These are phyloP conservation scores for Opeltia flavorubescens DNA, from an alignment of 495 filamentous ascomycete species.

Conservation along the genomic window DNA sequence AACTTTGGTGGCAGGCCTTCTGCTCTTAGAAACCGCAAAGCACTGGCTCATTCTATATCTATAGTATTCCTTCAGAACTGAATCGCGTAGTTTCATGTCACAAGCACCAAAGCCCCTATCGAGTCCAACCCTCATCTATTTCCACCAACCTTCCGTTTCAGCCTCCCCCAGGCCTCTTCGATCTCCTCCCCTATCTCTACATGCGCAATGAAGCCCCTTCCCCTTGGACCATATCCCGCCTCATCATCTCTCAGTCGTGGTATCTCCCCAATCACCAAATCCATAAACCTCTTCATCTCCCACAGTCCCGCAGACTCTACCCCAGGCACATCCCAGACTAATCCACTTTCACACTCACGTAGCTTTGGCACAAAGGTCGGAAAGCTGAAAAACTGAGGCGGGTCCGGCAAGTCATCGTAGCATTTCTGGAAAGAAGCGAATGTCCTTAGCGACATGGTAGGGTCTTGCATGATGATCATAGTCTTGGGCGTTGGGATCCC, in stretches of 20 bases:
- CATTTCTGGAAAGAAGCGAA: constrained; percentile 22
- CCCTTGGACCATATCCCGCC: constrained; percentile 23
- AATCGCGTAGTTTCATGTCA: too few species aligned
- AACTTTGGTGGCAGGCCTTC: too few species aligned
- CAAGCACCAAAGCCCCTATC: too few species aligned
- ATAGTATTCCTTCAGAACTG: too few species aligned
- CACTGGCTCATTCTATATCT: too few species aligned
- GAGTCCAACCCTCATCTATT: too few species aligned
- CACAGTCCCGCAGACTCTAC: constrained; percentile 11
- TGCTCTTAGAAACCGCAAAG: too few species aligned
- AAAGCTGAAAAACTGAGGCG: constrained; percentile 17
- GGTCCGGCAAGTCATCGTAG: constrained; percentile 10
- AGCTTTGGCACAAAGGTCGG: constrained; percentile 4
- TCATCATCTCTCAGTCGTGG: constrained; percentile 24
- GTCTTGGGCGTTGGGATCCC: constrained; percentile 10
- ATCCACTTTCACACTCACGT: not conserved
- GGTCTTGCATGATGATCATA: constrained; percentile 24
- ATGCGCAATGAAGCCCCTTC: constrained; percentile 24
- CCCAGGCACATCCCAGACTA: constrained; percentile 9
- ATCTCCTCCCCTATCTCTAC: constrained; percentile 21
- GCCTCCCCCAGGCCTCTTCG: constrained; percentile 16
- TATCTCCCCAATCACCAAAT: constrained; percentile 22
- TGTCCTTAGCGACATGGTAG: constrained; percentile 25
- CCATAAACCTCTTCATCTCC: constrained; percentile 18
- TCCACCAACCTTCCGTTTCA: too few species aligned